These are phyloP conservation scores for Chlamydomonas eustigma DNA, from an alignment of 139 green algal species.

Conservation along the genomic window DNA sequence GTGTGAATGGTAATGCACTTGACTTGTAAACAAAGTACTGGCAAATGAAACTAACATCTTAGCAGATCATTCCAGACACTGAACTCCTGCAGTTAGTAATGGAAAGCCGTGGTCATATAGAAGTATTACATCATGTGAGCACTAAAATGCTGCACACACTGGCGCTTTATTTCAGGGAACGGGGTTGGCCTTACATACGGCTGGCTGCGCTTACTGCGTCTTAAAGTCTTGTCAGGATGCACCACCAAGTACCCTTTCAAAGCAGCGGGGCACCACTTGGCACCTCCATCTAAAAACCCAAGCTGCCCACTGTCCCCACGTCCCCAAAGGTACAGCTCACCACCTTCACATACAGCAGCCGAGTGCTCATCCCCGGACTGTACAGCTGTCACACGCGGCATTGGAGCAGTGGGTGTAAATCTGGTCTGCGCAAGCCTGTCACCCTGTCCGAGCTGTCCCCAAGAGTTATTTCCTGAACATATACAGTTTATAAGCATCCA, in stretches of 20 bases:
- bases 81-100: too few species aligned
- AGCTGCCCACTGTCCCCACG: constrained; percentile 74
- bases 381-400: constrained; percentile 42
- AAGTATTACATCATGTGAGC: too few species aligned
- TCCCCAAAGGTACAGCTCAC: constrained; percentile 73
- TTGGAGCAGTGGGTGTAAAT: constrained; percentile 40
- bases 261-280: constrained; percentile 43
- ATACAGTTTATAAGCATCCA: too few species aligned
- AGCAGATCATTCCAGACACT: too few species aligned
- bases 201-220: constrained; percentile 51
- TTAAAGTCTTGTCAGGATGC: constrained; percentile 70
- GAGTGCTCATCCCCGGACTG: constrained; percentile 64
- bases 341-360: constrained; percentile 45
- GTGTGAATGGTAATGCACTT: too few species aligned
- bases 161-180: background rate
- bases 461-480: constrained; percentile 66
- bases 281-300: constrained; percentile 55
- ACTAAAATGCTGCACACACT: too few species aligned
- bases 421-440: constrained; percentile 25
- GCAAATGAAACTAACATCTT: too few species aligned
- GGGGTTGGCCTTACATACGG: background rate
- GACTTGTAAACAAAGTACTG: too few species aligned
- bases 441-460: constrained; percentile 73
- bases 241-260: constrained; percentile 55
- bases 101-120: too few species aligned